Evolutionary conservation across 106 monocot genomes (phyloP), one percentile per base, ranked within the genome.

Genomic region (Dioscorea dumetorum): DNA sequence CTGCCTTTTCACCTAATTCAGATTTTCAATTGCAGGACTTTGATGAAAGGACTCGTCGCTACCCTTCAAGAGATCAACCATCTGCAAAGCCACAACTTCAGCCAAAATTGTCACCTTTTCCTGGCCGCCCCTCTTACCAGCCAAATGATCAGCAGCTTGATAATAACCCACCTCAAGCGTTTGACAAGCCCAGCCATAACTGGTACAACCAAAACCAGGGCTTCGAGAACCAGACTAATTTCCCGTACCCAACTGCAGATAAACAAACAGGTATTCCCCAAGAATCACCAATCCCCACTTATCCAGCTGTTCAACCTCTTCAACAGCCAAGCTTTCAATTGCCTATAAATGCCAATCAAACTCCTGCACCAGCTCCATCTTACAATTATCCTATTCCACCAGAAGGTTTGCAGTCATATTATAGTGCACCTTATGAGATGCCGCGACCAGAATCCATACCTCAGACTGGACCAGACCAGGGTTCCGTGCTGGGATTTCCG

Each of bases 41-140:
- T 15, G 90, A 87, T 8, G 90, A 90, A 13, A 71, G 69, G 21
- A 17, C 49, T 48, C 78, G 77, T 19, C 73, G 73, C 24, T 78
- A 80, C 32, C 74, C 75, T 23, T 84, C 88, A 1, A 73, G 88
- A 68, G 95, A 95, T 65, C 79, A 83, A 19, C 77, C 80, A 32
- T 67, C 67, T 18, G 68, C 73, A 6, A 80, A 64, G 63, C 77
- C 75, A n/a, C 81, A 73, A 2, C 11, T 72, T 7, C 88, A 79
- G 67, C 63, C 71, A 50, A 75, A 62, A 18, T 80, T 74, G 22
- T 73, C 68, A 32, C 60, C 74, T 14, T 84, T 82, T 64, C 77
- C 72, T 16, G 60, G 62, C 22, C 80, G 50, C 11, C 82, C 73
- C 7, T 73, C 48, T 24, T 53, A 71, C 15, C 84, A 80, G 59